Evolutionary conservation across 129 eudicot genomes (phyloP).

Genomic region (Pulicaria dysenterica): DNA sequence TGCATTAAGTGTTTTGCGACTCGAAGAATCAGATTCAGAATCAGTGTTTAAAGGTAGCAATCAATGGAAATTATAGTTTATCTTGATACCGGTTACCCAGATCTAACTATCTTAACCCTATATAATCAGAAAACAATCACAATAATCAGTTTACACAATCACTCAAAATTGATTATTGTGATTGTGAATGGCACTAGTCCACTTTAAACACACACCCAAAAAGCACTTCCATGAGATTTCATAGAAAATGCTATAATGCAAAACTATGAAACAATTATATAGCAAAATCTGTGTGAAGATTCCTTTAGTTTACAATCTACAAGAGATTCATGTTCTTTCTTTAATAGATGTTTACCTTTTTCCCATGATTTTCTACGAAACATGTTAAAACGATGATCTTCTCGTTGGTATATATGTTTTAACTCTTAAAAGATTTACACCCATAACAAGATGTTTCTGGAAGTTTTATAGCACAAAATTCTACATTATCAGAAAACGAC

Average conservation of each 20-base stretch:
- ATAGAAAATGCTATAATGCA: slow-evolving; percentile 1
- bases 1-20: neutral
- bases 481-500: neutral
- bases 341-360: slow-evolving; percentile 11
- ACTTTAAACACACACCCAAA: slow-evolving; percentile 7
- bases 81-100: neutral
- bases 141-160: neutral
- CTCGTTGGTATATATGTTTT: neutral
- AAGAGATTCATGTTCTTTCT: neutral
- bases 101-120: neutral
- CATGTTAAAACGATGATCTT: neutral
- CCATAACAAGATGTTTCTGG: neutral
- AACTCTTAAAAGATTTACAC: neutral
- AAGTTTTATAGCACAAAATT: slow-evolving; percentile 1
- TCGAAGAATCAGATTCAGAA: neutral
- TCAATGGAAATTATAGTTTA: too few species aligned
- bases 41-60: too few species aligned
- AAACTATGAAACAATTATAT: neutral
- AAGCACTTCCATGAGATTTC: slow-evolving; percentile 4
- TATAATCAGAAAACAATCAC: neutral
- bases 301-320: slow-evolving; percentile 3
- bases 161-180: neutral
- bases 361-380: slow-evolving; percentile 11
- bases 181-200: neutral
- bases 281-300: slow-evolving; percentile 16